phyloP scores from a whole-genome alignment of 371 early-diverging fungal genomes.

The Conidiobolus incongruus region DNA sequence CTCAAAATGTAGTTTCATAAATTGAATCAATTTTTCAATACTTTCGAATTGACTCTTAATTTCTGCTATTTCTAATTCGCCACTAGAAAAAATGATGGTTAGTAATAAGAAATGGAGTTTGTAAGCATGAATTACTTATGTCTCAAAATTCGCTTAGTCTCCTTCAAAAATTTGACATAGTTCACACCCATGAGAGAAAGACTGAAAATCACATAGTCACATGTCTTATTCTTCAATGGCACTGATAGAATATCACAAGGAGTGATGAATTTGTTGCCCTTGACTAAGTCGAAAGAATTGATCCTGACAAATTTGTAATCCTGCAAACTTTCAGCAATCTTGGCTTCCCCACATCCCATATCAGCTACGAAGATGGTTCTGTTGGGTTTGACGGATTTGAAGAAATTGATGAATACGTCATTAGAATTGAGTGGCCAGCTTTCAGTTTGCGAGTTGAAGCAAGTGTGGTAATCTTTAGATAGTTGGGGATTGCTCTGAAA shows the following conservation, averaged over 20 bases:
- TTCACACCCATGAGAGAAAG: slow-evolving; percentile 96
- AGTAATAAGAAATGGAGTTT: no score
- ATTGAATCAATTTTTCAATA: slow-evolving; percentile 50
- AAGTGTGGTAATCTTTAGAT: slow-evolving; percentile 92
- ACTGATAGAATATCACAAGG: slow-evolving; percentile 86
- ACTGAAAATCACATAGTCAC: slow-evolving; percentile 87
- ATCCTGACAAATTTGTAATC: slow-evolving; percentile 28
- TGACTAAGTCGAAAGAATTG: slow-evolving; percentile 86
- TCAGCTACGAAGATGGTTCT: slow-evolving; percentile 82
- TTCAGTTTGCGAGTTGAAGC: slow-evolving; percentile 84
- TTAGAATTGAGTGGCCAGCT: slow-evolving; percentile 96
- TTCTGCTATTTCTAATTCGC: slow-evolving; percentile 81
- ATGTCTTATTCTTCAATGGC: slow-evolving; percentile 43
- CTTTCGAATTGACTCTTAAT: slow-evolving; percentile 73
- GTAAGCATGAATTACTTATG: no score
- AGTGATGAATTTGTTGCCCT: slow-evolving; percentile 58
- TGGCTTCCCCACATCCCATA: slow-evolving; percentile 96
- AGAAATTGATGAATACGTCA: slow-evolving; percentile 52
- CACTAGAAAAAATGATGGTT: no score
- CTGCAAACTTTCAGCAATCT: slow-evolving; percentile 53
- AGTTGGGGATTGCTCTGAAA: slow-evolving; percentile 66
- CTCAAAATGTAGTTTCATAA: slow-evolving; percentile 39
- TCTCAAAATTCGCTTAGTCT: slow-evolving; percentile 79
- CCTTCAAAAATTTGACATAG: slow-evolving; percentile 71
- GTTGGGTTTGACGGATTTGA: slow-evolving; percentile 22